Evolutionary conservation across 2,329 filamentous ascomycete species (phyloP), one percentile per base, ranked within the genome.

Genomic region (Plenodomus lindquistii): DNA sequence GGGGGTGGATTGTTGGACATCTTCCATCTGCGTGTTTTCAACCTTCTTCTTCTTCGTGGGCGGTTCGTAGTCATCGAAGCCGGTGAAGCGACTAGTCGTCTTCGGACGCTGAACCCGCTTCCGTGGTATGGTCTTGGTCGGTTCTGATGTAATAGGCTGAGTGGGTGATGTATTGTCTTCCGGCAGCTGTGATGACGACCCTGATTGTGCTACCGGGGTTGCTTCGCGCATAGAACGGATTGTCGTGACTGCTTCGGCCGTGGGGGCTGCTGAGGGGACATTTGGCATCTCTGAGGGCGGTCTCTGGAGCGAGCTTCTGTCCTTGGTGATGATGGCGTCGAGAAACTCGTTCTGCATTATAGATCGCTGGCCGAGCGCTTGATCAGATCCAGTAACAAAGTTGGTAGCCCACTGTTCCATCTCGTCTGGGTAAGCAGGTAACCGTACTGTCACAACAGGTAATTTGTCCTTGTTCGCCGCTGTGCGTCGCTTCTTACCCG

Each of bases 331-430:
- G 38, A 99, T 94, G 1, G 89, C 89, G 69, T 96, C 91, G 2
- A 99, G 79, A 54, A 99, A 96, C 61, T 97, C 92, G 48, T 88
- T 91, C 65, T 97, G 91, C 59, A 93, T 85, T 44, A 97, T 86
- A 2, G 91, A 85, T 3, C 91, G 84, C 67, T 96, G 91, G 52
- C 91, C 87, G 11, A 95, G 80, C 38, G 84, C 79, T 17, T 86
- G 69, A 2, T 91, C 88, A 15, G 95, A 82, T 7, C 85, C 75
- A 4, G 80, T 85, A 56, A 86, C 81, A 58, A 96, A 86, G 2
- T 84, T 75, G 15, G 81, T 78, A 50, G 84, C 89, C 90, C 89
- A 96, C 9, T 81, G 76, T 45, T 79, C 73, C 56, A 78, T 63
- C 34, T 79, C 65, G 75, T 62, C 55, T 41, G 63, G 57, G 31